A percentile compares a stretch with the other conserved stretches of the same genome.
Conservation (phyloP, 2,329 filamentous ascomycete species). For the Apiospora malaysiana region DNA sequence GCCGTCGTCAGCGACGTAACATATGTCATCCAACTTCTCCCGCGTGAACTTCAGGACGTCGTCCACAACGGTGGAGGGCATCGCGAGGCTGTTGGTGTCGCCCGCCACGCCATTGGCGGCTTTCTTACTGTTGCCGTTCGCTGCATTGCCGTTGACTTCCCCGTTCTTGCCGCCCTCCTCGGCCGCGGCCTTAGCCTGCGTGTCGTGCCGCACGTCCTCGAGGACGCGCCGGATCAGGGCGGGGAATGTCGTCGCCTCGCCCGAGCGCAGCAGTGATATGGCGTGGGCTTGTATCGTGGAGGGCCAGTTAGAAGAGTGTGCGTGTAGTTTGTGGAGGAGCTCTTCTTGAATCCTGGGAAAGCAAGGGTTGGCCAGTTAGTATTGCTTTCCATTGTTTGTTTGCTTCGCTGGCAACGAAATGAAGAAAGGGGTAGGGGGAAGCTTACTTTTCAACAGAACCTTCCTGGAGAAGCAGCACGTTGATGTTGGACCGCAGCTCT, state of each 20-base stretch:
- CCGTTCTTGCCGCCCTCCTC: constrained; percentile 23
- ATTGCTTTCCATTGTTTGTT: constrained; percentile 15
- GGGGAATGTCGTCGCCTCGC: constrained; percentile 65
- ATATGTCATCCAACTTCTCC: constrained; percentile 61
- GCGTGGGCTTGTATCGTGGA: constrained; percentile 65
- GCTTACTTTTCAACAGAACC: constrained; percentile 64
- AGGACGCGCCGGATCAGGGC: constrained; percentile 65
- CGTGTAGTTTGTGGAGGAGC: constrained; percentile 66
- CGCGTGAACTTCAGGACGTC: constrained; percentile 66
- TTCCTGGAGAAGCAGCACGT: constrained; percentile 61
- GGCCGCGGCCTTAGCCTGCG: constrained; percentile 40
- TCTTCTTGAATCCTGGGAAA: constrained; percentile 64
- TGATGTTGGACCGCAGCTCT: constrained; percentile 68
- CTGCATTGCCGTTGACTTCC: constrained; percentile 26
- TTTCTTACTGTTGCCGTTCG: constrained; percentile 35
- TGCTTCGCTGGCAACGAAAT: not conserved
- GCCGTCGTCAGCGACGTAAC: constrained; percentile 43
- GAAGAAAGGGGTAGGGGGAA: not conserved
- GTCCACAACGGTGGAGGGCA: constrained; percentile 65
- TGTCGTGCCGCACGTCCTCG: constrained; percentile 64
- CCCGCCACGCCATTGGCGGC: constrained; percentile 28
- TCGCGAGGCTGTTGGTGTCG: constrained; percentile 51
- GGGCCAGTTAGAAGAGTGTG: constrained; percentile 67
- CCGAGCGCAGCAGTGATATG: constrained; percentile 63
- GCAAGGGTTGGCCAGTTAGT: constrained; percentile 23